Conservation (phyloP, 768 basidiomycete species). For the Pleurotus pulmonarius region DNA sequence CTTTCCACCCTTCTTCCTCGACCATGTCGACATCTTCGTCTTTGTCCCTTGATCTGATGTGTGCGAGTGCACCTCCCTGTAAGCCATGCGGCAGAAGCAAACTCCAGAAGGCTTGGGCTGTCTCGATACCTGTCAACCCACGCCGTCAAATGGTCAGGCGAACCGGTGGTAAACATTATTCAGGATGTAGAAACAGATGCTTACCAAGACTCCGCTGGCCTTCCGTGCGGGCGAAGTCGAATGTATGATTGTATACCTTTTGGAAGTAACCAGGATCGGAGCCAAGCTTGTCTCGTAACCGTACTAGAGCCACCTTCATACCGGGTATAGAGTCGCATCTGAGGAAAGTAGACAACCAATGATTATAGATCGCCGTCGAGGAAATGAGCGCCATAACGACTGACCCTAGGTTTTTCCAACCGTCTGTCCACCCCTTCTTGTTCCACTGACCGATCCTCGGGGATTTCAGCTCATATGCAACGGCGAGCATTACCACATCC, state of each 20-base stretch:
- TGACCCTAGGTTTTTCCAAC: slow-evolving; percentile 74
- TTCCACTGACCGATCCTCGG: slow-evolving; percentile 71
- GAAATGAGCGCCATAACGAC: slow-evolving; percentile 17
- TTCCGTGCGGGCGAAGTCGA: slow-evolving; percentile 70
- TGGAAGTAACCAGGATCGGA: slow-evolving; percentile 67
- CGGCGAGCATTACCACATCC: slow-evolving; percentile 76
- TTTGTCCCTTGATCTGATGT: slow-evolving; percentile 28
- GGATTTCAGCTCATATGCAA: slow-evolving; percentile 81
- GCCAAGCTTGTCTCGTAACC: slow-evolving; percentile 57
- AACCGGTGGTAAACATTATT: background rate
- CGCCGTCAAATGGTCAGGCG: background rate
- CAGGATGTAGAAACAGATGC: slow-evolving; percentile 18
- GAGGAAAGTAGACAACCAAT: background rate
- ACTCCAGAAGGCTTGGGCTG: slow-evolving; percentile 73
- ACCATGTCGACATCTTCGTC: slow-evolving; percentile 48
- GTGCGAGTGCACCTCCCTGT: slow-evolving; percentile 58
- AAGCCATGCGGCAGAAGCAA: slow-evolving; percentile 75
- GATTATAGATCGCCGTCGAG: no score
- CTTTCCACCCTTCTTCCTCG: slow-evolving; percentile 55
- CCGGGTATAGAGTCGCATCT: slow-evolving; percentile 64
- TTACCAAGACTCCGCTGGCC: slow-evolving; percentile 79
- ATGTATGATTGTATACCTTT: slow-evolving; percentile 76
- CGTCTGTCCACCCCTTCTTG: slow-evolving; percentile 70
- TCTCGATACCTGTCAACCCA: slow-evolving; percentile 50
- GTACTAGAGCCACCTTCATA: slow-evolving; percentile 56